A percentile compares a stretch with the other conserved stretches of the same genome.
Conservation (phyloP, 306 rosid genomes). For the Ochetophila trinervis region DNA sequence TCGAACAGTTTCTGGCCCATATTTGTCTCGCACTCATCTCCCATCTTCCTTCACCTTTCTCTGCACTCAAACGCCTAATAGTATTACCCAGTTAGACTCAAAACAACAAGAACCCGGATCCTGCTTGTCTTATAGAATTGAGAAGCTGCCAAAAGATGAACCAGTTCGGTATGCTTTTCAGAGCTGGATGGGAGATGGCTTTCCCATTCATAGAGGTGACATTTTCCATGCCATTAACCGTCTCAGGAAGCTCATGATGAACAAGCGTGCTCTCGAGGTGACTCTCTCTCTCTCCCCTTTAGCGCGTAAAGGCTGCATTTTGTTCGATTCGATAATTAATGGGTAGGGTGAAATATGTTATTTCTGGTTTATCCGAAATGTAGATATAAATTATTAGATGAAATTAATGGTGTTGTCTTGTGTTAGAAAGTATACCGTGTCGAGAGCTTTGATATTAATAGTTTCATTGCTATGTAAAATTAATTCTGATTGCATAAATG, state of each 20-base stretch:
- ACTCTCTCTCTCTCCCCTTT: no score
- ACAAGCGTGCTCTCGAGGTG: slow-evolving; percentile 90
- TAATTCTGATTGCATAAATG: no score
- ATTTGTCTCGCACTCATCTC: slow-evolving; percentile 13
- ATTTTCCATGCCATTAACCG: slow-evolving; percentile 85
- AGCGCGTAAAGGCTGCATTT: not conserved
- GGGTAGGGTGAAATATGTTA: not conserved
- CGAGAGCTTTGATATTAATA: no score
- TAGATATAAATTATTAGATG: not conserved
- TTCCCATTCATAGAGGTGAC: slow-evolving; percentile 70
- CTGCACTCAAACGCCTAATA: slow-evolving; percentile 44
- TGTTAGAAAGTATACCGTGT: no score
- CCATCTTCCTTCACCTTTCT: slow-evolving; percentile 26
- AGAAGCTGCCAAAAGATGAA: slow-evolving; percentile 56
- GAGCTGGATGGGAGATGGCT: slow-evolving; percentile 93
- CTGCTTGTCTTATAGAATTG: slow-evolving; percentile 70
- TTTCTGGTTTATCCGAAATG: not conserved
- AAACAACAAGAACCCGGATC: slow-evolving; percentile 28
- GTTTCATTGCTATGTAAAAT: no score
- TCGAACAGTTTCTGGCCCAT: slow-evolving; percentile 47
- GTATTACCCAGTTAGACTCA: slow-evolving; percentile 15
- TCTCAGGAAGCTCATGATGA: slow-evolving; percentile 71
- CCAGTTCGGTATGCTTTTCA: slow-evolving; percentile 65
- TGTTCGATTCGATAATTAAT: slow-evolving; percentile 1
- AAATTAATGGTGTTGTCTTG: no score